Conservation (phyloP, 306 rosid genomes). For the Pterocarpus santalinus region DNA sequence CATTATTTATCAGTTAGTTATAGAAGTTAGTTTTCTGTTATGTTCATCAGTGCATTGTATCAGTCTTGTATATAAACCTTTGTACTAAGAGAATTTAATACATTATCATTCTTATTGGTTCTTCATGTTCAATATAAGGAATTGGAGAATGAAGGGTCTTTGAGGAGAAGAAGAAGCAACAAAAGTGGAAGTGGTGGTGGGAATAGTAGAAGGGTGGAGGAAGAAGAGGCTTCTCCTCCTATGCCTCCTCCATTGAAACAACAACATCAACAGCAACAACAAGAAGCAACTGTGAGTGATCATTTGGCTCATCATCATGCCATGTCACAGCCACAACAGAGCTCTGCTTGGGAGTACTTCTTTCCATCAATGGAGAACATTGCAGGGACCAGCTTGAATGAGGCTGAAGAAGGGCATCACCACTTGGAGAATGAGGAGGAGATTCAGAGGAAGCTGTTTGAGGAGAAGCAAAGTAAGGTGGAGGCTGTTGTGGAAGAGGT, state of each 20-base stretch:
- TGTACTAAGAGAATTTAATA: too few relatives aligned
- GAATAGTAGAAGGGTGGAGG: constrained; percentile 43
- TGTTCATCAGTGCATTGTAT: not conserved
- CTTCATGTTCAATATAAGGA: constrained; percentile 11
- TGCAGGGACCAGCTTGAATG: constrained; percentile 63
- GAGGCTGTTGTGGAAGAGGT: constrained; percentile 43
- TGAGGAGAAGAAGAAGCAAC: constrained; percentile 49
- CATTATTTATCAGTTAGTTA: not conserved
- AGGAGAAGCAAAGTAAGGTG: constrained; percentile 55
- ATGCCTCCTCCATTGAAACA: constrained; percentile 46
- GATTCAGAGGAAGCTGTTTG: constrained; percentile 50
- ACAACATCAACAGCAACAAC: constrained; percentile 22
- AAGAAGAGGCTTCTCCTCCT: constrained; percentile 53
- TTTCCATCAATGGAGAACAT: constrained; percentile 66
- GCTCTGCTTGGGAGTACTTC: constrained; percentile 64
- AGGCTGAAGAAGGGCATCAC: constrained; percentile 45
- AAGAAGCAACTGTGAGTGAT: constrained; percentile 38
- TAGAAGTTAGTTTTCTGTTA: not conserved
- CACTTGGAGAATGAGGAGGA: constrained; percentile 48
- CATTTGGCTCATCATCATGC: constrained; percentile 43
- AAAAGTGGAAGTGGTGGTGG: not conserved
- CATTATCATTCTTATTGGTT: too few relatives aligned
- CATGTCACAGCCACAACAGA: constrained; percentile 51
- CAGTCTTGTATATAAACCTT: not conserved
- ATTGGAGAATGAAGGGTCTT: constrained; percentile 55